Conservation (phyloP, 2,329 filamentous ascomycete genomes). For the Stachybotrys elegans region DNA sequence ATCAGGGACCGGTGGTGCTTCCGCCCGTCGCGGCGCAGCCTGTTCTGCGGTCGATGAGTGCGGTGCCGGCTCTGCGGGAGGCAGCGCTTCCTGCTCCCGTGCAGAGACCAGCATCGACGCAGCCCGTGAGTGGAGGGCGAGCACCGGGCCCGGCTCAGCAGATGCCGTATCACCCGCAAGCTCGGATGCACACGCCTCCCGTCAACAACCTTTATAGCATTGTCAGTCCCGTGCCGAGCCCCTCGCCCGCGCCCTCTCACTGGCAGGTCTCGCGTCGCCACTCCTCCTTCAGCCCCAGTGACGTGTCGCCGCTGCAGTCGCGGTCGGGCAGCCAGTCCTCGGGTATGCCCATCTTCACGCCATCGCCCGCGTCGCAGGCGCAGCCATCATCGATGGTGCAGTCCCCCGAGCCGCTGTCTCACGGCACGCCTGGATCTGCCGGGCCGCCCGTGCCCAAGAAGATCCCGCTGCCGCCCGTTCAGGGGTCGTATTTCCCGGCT, state of each 20-base stretch:
- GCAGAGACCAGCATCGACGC: background rate
- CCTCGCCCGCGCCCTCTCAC: too few relatives aligned
- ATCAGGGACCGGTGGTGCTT: too few relatives aligned
- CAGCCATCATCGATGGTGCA: background rate
- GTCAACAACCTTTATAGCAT: too few relatives aligned
- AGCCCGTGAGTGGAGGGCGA: too few relatives aligned
- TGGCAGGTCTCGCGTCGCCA: background rate
- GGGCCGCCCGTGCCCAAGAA: constrained; percentile 8
- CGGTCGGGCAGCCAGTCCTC: constrained; percentile 1
- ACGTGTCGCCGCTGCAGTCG: background rate
- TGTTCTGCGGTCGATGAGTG: too few relatives aligned
- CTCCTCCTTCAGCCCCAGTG: background rate
- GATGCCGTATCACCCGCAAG: too few relatives aligned
- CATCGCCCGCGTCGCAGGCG: constrained; percentile 1
- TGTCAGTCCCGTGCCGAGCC: too few relatives aligned
- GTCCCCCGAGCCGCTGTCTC: background rate
- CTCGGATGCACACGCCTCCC: too few relatives aligned
- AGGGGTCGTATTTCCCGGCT: constrained; percentile 4
- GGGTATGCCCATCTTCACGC: background rate
- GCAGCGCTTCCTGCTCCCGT: background rate
- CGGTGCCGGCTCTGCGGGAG: too few relatives aligned
- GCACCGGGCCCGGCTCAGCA: too few relatives aligned
- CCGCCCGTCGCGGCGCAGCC: too few relatives aligned
- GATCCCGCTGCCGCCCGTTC: background rate
- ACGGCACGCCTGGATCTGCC: background rate